These are phyloP conservation scores for Populus ilicifolia DNA, from an alignment of 345 rosid species.

Conservation along the genomic window DNA sequence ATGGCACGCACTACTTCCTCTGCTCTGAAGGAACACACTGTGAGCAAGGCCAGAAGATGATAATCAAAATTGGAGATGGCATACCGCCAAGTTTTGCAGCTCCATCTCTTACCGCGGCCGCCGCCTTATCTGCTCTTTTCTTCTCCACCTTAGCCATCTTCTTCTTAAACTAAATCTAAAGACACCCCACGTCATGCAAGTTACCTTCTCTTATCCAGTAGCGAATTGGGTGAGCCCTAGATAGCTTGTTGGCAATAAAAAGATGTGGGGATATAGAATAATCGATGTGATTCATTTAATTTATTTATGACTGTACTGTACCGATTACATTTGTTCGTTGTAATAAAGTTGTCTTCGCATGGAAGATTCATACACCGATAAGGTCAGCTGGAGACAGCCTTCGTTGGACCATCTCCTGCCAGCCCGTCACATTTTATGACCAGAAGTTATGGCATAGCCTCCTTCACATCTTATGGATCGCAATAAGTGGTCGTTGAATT, in stretches of 20 bases:
- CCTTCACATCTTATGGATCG: no score
- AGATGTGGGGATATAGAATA: no score
- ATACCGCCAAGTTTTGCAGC: slow-evolving; percentile 7
- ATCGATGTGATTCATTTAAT: neutral
- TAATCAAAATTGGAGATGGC: slow-evolving; percentile 18
- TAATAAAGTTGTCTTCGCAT: neutral
- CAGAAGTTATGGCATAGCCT: no score
- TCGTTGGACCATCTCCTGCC: neutral
- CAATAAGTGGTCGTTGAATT: no score
- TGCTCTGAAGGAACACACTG: slow-evolving; percentile 30
- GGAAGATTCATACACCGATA: neutral
- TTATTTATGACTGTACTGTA: neutral
- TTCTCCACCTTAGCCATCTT: neutral
- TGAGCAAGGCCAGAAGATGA: slow-evolving; percentile 30
- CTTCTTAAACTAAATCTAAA: neutral
- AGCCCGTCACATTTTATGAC: no score
- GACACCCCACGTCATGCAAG: neutral
- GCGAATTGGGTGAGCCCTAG: no score
- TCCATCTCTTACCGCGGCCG: neutral
- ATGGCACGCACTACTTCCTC: slow-evolving; percentile 25
- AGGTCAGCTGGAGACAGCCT: neutral
- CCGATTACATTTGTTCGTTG: neutral
- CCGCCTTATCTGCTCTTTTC: neutral
- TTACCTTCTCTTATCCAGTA: no score
- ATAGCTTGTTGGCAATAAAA: no score